Evolutionary conservation across 768 basidiomycete genomes (phyloP), one percentile per base, ranked within the genome.

Genomic region (Boletus tylopilopsis): DNA sequence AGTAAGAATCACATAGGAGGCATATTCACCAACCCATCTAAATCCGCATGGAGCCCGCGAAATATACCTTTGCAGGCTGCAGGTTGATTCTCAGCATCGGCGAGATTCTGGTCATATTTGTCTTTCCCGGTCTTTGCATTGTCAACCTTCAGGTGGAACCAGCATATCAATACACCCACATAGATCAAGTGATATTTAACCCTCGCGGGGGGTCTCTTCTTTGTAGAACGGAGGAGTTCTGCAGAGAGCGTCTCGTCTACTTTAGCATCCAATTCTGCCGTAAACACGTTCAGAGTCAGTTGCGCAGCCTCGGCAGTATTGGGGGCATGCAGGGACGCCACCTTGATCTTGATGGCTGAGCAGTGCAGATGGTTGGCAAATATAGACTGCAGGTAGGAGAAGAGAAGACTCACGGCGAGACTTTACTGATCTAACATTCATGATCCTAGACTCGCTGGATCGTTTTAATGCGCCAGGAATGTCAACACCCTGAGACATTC

Each of bases 401-500:
- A 24, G 38, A 18, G 23, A 33, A 24, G 18, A 29, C 19, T 5
- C 18, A 9, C 18, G 6, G 22, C 6, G 32, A 6, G 41, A 15
- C 29, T 42, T 5, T n/a, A n/a, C n/a, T n/a, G n/a, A 13, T 10
- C 12, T 11, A 3, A 91, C 77, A 18, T 69, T 76, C 89, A 94
- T 92, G 40, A 79, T 80, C 3, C 77, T 76, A 16, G 68, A 70
- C 2, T 74, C 72, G 53, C 84, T 89, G 4, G 71, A 71, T 7
- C 59, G 69, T 51, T 75, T 80, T 36, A 93, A 66, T 5, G 76
- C 76, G 9, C 27, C 3, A 3, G 27, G 27, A 8, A 8, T 7
- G 27, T 8, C 7, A 29, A 29, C 27, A 29, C 9, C 2, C 12
- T 11, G 27, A 8, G 3, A 10, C 1, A 10, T 29, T 29, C 27